A percentile compares a stretch with the other conserved stretches of the same genome.
Evolutionary conservation across 768 basidiomycete species (phyloP).

Genomic region (Rhizopogon rudus): DNA sequence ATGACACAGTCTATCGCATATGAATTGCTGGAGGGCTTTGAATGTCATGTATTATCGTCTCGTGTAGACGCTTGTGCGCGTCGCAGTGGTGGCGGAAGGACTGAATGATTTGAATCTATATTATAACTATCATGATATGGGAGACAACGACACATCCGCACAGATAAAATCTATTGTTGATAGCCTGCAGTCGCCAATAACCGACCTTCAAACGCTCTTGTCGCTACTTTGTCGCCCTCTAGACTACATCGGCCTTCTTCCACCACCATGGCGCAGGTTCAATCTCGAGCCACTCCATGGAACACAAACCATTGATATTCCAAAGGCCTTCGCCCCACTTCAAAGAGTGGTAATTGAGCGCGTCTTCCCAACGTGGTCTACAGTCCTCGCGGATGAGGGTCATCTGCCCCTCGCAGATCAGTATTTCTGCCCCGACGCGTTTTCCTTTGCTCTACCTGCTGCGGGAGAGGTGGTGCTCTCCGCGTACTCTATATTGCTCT

Average conservation of each 20-base stretch:
- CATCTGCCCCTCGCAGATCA: slow-evolving; percentile 10
- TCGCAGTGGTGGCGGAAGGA: too few relatives aligned
- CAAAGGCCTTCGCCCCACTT: slow-evolving; percentile 43
- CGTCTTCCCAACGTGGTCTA: slow-evolving; percentile 67
- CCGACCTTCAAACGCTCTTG: slow-evolving; percentile 48
- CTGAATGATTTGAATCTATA: too few relatives aligned
- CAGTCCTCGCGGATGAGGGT: slow-evolving; percentile 44
- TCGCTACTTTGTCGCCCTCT: slow-evolving; percentile 56
- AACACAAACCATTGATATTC: not conserved
- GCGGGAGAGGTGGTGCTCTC: too few relatives aligned
- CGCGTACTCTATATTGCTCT: slow-evolving; percentile 56
- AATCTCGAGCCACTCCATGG: slow-evolving; percentile 33
- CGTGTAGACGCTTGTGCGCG: too few relatives aligned
- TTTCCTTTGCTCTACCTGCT: too few relatives aligned
- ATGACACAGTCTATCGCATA: too few relatives aligned
- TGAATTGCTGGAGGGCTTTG: too few relatives aligned
- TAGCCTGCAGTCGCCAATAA: slow-evolving; percentile 41
- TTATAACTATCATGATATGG: not conserved
- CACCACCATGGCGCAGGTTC: slow-evolving; percentile 46
- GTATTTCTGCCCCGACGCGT: too few relatives aligned
- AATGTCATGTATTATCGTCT: too few relatives aligned
- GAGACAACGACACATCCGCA: slow-evolving; percentile 1
- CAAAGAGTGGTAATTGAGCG: slow-evolving; percentile 62
- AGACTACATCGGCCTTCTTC: slow-evolving; percentile 50
- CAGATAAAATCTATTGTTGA: slow-evolving; percentile 36